phyloP scores from a whole-genome alignment of 2,329 filamentous ascomycete genomes.

The Madurella fahalii region DNA sequence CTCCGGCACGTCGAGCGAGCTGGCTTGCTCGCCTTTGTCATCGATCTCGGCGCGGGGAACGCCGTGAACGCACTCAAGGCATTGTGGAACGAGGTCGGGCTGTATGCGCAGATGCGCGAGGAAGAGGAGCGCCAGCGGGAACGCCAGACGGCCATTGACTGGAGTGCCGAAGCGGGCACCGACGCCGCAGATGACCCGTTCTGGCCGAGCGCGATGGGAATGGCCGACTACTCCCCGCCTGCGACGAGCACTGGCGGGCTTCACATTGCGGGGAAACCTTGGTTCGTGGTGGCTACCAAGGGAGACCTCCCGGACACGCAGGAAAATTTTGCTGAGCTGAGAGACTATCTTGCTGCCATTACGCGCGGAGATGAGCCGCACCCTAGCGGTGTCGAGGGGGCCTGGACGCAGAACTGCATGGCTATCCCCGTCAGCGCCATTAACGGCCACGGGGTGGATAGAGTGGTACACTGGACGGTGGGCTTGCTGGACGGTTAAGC shows the following conservation, averaged over 20 bases:
- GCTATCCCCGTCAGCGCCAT: conserved; percentile 89
- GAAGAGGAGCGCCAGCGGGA: conserved; percentile 66
- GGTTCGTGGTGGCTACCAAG: conserved; percentile 95
- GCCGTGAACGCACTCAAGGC: conserved; percentile 73
- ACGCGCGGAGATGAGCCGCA: conserved; percentile 61
- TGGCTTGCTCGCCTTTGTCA: conserved; percentile 85
- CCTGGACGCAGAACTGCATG: conserved; percentile 58
- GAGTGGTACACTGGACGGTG: conserved; percentile 68
- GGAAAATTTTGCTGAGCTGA: conserved; percentile 68
- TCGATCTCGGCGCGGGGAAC: conserved; percentile 78
- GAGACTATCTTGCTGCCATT: conserved; percentile 65
- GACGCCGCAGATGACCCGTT: conserved; percentile 18
- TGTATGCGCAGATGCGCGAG: conserved; percentile 77
- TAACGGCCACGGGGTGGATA: conserved; percentile 74
- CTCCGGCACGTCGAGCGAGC: conserved; percentile 92
- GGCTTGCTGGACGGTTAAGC: conserved; percentile 55
- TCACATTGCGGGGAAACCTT: conserved; percentile 89
- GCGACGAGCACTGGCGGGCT: conserved; percentile 40
- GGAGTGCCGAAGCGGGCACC: conserved; percentile 51
- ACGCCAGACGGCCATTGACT: conserved; percentile 52
- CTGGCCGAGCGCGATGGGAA: conserved; percentile 24
- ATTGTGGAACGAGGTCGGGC: conserved; percentile 84
- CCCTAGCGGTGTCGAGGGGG: conserved; percentile 61
- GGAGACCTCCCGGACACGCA: conserved; percentile 77
- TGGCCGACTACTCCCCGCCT: conserved; percentile 29